Evolutionary conservation across 2,329 filamentous ascomycete genomes (phyloP).

Genomic region (Monosporascus cannonballus): DNA sequence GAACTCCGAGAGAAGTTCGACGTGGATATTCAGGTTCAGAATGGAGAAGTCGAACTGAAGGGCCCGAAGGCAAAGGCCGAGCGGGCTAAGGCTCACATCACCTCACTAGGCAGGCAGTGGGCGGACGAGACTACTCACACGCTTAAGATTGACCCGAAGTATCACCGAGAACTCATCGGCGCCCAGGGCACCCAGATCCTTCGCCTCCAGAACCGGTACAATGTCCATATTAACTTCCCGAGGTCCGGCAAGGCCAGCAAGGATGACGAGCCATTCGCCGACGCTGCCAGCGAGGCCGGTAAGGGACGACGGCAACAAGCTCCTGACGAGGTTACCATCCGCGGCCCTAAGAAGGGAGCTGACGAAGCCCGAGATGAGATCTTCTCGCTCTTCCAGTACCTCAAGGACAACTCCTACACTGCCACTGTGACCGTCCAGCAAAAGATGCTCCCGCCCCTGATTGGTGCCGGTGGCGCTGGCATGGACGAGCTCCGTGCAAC

Average conservation of each 20-base stretch:
- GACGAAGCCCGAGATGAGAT: slow-evolving; percentile 91
- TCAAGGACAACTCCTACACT: slow-evolving; percentile 78
- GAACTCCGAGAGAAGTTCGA: slow-evolving; percentile 62
- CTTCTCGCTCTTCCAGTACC: slow-evolving; percentile 79
- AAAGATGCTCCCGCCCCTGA: slow-evolving; percentile 87
- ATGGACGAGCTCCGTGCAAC: slow-evolving; percentile 83
- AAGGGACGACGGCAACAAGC: slow-evolving; percentile 66
- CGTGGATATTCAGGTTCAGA: slow-evolving; percentile 79
- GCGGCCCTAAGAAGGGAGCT: slow-evolving; percentile 87
- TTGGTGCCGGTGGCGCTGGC: slow-evolving; percentile 82
- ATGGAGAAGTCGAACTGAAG: slow-evolving; percentile 92
- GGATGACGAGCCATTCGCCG: slow-evolving; percentile 66
- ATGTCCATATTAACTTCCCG: slow-evolving; percentile 93
- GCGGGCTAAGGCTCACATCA: slow-evolving; percentile 75
- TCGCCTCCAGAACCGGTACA: slow-evolving; percentile 85
- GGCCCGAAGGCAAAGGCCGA: slow-evolving; percentile 94
- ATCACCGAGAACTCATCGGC: slow-evolving; percentile 90
- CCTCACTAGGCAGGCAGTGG: slow-evolving; percentile 70
- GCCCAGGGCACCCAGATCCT: slow-evolving; percentile 83
- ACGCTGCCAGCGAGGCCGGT: slow-evolving; percentile 62
- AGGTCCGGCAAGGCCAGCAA: slow-evolving; percentile 54
- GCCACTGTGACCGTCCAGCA: slow-evolving; percentile 81
- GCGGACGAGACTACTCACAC: slow-evolving; percentile 86
- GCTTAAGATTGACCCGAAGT: slow-evolving; percentile 89
- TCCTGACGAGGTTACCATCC: slow-evolving; percentile 82